Conservation (phyloP, 2,329 filamentous ascomycete species). For the Arthrinium puccinioides region DNA sequence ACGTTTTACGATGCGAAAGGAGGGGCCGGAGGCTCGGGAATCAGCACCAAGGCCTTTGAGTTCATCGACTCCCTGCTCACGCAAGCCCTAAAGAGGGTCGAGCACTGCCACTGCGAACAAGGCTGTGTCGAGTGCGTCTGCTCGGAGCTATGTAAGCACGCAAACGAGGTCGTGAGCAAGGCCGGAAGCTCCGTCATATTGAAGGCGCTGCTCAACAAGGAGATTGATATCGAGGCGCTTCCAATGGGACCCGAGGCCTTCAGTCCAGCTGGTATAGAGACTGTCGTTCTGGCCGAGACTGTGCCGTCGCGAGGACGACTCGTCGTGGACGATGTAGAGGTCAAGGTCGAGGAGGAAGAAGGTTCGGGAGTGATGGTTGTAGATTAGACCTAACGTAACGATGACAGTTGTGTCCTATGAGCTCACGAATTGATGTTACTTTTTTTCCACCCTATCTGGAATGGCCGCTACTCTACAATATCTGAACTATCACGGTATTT, state of each 20-base stretch:
- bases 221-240: constrained; percentile 76
- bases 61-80: constrained; percentile 73
- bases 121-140: constrained; percentile 91
- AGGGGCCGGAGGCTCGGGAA: constrained; percentile 73
- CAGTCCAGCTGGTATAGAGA: constrained; percentile 69
- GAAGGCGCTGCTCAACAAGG: constrained; percentile 63
- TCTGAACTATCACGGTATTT: no score
- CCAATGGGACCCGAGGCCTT: constrained; percentile 77
- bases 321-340: constrained; percentile 14
- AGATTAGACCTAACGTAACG: neutral
- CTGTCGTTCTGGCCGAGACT: constrained; percentile 65
- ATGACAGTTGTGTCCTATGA: neutral
- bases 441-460: no score
- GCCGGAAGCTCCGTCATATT: constrained; percentile 78
- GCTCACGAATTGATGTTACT: no score
- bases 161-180: constrained; percentile 91
- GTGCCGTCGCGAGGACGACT: constrained; percentile 39
- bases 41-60: constrained; percentile 89
- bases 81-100: constrained; percentile 70
- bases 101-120: constrained; percentile 66
- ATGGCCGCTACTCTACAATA: no score
- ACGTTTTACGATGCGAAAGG: constrained; percentile 97
- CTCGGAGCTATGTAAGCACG: constrained; percentile 74
- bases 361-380: neutral
- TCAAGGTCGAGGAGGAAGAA: constrained; percentile 14